Base-by-base conservation (phyloP, 2,329 filamentous ascomycete genomes). In the Polychaeton citri region DNA sequence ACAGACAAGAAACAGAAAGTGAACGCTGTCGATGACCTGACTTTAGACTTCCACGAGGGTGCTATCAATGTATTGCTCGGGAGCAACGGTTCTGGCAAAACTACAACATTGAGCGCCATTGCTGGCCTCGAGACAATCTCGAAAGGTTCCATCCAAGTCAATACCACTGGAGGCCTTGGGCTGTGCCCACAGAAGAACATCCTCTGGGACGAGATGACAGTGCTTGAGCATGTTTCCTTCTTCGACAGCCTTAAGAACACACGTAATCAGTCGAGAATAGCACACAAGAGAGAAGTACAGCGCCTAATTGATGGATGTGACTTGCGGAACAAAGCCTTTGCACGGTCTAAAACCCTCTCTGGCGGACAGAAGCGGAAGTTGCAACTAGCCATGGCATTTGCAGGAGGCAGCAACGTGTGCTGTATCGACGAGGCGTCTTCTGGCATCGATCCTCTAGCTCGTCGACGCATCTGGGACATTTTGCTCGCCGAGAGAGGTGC, bases 181-280 rank as follows among this genome's bases (percentile, higher is more conserved):
- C 77, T 92, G 32, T 87, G 84, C 38, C 86, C 86, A 0, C 86
- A 94, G 53, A 86, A 87, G 64, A 94, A 94, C 47, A 85, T 94
- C 6, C 68, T 93, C 19, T 94, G 85, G 85, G 81, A 88, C 46
- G 78, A 86, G 39, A 61, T 94, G 34, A 90, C 81, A 0, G 85
- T 92, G 0, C 73, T 76, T 48, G 84, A 94, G 56, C 86, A 93
- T 48, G 74, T 93, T 12, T 61, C 63, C 5, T 81, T 92, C 30
- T 93, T 93, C 63, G 87, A 88, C 54, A 67, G 69, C 30, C 67
- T 94, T 33, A 94, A 94, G 28, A 68, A 70, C 0, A 61, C 64
- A 1, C 58, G 54, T 3, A 74, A 76, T 18, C 76, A 79, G 17
- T 65, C 62, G 4, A 70, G 69, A 33, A 61, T 69, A 0, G 67